These are phyloP conservation scores for Ophiostoma tasmaniense DNA, from an alignment of 2,329 filamentous ascomycete genomes.

Conservation along the genomic window DNA sequence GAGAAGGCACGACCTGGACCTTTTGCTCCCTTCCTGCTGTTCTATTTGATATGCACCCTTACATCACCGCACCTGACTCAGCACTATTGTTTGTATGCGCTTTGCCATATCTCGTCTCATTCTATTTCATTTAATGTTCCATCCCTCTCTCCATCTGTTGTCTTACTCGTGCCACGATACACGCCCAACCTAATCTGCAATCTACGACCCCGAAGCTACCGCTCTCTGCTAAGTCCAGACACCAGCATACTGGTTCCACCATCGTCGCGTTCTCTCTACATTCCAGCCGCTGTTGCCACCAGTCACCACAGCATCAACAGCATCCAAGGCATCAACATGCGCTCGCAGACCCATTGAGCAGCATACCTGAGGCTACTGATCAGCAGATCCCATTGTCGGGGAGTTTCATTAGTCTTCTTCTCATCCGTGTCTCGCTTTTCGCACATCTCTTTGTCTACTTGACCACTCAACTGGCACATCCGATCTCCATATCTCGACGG, in stretches of 20 bases:
- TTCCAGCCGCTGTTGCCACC: background rate
- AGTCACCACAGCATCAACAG: background rate
- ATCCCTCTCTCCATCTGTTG: background rate
- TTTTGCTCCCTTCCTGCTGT: conserved; percentile 1
- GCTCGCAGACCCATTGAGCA: conserved; percentile 6
- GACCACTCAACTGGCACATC: background rate
- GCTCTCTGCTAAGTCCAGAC: background rate
- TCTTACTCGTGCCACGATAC: conserved; percentile 3
- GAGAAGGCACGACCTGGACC: conserved; percentile 5
- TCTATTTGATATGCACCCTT: conserved; percentile 2
- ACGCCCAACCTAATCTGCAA: background rate
- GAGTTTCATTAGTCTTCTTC: background rate
- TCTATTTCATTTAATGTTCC: background rate
- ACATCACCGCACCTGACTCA: conserved; percentile 4
- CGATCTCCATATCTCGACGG: background rate
- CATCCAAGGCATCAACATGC: conserved; percentile 10
- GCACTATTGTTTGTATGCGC: background rate
- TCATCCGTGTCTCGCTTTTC: background rate
- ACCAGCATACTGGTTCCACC: background rate
- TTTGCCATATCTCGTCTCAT: background rate
- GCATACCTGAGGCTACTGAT: conserved; percentile 9
- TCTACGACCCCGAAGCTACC: background rate
- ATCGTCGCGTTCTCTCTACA: background rate
- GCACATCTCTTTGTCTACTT: conserved; percentile 3
- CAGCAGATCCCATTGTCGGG: background rate